Conservation (phyloP, 768 basidiomycete species). For the Hygrocybe coccinea region DNA sequence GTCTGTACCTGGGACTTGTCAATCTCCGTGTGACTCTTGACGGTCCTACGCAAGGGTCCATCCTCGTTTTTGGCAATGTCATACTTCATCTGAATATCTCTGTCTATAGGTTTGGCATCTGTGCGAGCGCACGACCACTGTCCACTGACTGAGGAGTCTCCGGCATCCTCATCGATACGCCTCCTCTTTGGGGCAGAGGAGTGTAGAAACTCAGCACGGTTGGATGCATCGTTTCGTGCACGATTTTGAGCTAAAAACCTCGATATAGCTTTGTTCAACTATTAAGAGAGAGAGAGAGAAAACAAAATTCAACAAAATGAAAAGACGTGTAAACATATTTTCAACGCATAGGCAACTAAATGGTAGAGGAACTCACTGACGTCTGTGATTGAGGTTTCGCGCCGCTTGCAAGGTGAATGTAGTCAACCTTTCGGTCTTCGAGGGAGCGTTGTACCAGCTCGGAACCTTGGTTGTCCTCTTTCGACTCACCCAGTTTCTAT, state of each 20-base stretch:
- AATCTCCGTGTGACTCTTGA: slow-evolving; percentile 29
- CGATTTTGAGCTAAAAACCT: slow-evolving; percentile 65
- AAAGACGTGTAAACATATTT: slow-evolving; percentile 1
- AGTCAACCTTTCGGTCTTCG: slow-evolving; percentile 67
- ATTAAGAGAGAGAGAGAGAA: no score
- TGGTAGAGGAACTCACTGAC: slow-evolving; percentile 43
- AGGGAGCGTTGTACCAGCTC: slow-evolving; percentile 28
- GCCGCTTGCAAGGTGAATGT: slow-evolving; percentile 48
- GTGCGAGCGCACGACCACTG: slow-evolving; percentile 63
- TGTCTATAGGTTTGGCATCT: slow-evolving; percentile 64
- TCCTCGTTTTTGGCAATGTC: slow-evolving; percentile 84
- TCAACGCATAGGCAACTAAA: neutral
- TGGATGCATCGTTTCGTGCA: slow-evolving; percentile 70
- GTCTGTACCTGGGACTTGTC: slow-evolving; percentile 2
- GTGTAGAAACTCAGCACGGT: slow-evolving; percentile 68
- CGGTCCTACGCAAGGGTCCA: slow-evolving; percentile 63
- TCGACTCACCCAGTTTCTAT: slow-evolving; percentile 23
- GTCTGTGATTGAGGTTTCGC: slow-evolving; percentile 49
- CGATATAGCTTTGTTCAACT: slow-evolving; percentile 72
- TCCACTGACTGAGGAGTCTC: neutral
- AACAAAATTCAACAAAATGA: slow-evolving; percentile 4
- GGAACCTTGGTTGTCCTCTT: slow-evolving; percentile 6
- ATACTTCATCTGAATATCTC: slow-evolving; percentile 79
- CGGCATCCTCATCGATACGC: slow-evolving; percentile 28
- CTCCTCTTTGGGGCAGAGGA: slow-evolving; percentile 53